Base-by-base conservation (phyloP, 106 monocot species). In the Allium sativum region DNA sequence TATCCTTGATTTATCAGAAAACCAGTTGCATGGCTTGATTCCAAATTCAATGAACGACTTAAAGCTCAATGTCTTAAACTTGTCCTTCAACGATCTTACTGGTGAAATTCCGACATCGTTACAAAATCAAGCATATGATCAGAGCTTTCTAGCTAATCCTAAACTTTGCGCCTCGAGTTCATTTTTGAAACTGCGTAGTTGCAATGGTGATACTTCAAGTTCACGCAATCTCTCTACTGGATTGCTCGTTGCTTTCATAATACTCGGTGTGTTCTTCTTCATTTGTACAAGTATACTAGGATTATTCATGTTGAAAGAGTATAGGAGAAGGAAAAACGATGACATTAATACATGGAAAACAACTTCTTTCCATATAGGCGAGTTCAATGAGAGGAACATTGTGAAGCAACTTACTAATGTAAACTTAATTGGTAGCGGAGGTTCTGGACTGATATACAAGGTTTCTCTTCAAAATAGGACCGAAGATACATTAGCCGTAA, bases 71-170 rank as follows among this genome's bases (percentile, higher is more conserved):
- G 55, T 21, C 22, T 79, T 93, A 43, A 75, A 93, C 69, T 80
- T 93, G 70, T 89, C 89, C 22, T 83, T 67, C 58, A 93, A 89
- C 68, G 40, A 66, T 7, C 78, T 93, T 62, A 71, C 78, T 13
- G 89, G 89, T 21, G 55, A 69, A 63, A 58, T 93, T 10, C 93
- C 88, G 7, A 18, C n/a, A 10, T 11, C 18, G 51, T 22, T 86
- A 43, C 72, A 78, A 56, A 65, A 42, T 11, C 45, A 47, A 41
- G 68, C 66, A 12, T 79, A 59, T 17, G 69, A 70, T 42, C 42
- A 61, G 0, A 85, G 74, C 70, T 81, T 72, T 59, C 69, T 82
- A 10, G 66, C 75, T 19, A 93, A 93, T 44, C 78, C 76, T 13
- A 62, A 63, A 4, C 84, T 93, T 56, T 63, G 72, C 18, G 44